Base-by-base conservation (phyloP, 257 asterid genomes). In the Lavandula angustifolia region DNA sequence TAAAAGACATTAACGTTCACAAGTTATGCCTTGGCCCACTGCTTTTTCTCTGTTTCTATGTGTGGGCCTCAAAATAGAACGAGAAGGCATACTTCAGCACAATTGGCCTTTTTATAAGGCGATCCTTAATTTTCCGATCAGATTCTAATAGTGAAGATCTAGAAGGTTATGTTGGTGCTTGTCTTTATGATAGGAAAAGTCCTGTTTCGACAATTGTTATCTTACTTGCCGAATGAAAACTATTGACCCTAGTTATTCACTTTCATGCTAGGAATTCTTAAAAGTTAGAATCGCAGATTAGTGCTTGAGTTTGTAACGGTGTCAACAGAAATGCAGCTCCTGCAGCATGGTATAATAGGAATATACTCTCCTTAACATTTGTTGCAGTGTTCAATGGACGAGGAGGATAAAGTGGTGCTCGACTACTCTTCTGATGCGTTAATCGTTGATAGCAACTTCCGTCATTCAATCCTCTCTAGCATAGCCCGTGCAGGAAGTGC, bases 11-110 rank as follows among this genome's bases (percentile, higher is more conserved):
- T 56, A 51, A 42, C 51, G n/a, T 47, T 56, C 22, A 9, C 9
- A 31, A 17, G 7, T 49, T 17, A 14, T n/a, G n/a, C n/a, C n/a
- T n/a, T n/a, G n/a, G n/a, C 18, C 47, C 16, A 49, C n/a, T 18
- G 5, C 34, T 33, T 42, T 48, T 38, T 63, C 60, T 66, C 47
- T 0, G 41, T 47, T 50, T 60, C 40, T 59, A 94, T 97, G 99
- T 94, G 27, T 94, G 99, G 99, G 97, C 97, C 69, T 94, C 99
- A 52, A 94, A 94, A 71, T 94, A 97, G 99, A 94, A 94, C 33
- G 99, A 94, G 80, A 84, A 97, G 79, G 99, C 99, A 76, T 94
- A 85, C 76, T 86, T 87, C 78, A 94, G 99, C 88, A 87, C 96
- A 53, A 84, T 87, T 16, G 99, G 97, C 68, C 99, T 94, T 75